phyloP scores from a whole-genome alignment of 257 asterid genomes.

The Perilla frutescens region DNA sequence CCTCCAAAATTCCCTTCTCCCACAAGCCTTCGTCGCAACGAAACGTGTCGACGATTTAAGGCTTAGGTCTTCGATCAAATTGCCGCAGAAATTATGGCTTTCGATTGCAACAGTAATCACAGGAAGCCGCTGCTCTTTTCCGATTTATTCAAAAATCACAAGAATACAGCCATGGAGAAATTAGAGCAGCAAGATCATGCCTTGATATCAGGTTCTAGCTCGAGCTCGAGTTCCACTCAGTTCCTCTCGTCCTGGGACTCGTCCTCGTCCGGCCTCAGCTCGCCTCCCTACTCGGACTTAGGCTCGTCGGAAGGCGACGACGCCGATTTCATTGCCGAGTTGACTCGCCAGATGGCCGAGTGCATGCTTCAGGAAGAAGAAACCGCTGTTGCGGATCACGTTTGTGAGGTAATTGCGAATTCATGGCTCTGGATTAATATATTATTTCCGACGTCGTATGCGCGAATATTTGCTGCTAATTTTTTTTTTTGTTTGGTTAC shows the following conservation, averaged over 20 bases:
- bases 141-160: conserved; percentile 44
- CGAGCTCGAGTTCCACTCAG: conserved; percentile 36
- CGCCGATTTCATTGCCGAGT: conserved; percentile 65
- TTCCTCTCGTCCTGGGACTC: conserved; percentile 47
- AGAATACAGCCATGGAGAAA: neutral
- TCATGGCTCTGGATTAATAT: neutral
- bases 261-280: conserved; percentile 64
- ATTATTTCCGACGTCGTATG: neutral
- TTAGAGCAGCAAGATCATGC: conserved; percentile 5
- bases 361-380: conserved; percentile 77
- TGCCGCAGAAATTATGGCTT: conserved; percentile 37
- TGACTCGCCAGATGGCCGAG: conserved; percentile 89
- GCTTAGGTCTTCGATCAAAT: neutral
- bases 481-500: neutral
- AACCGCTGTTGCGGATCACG: conserved; percentile 18
- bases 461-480: neutral
- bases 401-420: conserved; percentile 29
- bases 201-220: neutral
- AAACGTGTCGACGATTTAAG: neutral
- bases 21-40: neutral
- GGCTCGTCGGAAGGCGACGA: conserved; percentile 69
- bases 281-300: conserved; percentile 70
- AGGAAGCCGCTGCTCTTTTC: conserved; percentile 46
- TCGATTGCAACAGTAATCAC: conserved; percentile 37
- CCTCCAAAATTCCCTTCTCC: conserved; percentile 14